phyloP scores from a whole-genome alignment of 2,329 filamentous ascomycete species.

The Chaetomium globosum region DNA sequence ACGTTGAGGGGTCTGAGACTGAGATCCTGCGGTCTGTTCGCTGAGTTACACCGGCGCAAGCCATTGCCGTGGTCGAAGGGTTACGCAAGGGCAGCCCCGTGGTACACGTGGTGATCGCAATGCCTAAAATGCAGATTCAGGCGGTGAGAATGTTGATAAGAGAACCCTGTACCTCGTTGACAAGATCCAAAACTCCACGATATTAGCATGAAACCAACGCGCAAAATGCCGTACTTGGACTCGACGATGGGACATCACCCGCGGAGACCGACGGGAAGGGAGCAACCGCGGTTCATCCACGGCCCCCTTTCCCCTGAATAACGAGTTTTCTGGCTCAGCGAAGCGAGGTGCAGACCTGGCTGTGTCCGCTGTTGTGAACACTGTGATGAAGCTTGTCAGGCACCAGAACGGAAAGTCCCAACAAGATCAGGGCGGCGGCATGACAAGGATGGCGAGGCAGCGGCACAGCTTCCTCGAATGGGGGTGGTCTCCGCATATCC shows the following conservation, averaged over 20 bases:
- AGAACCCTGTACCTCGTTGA: not conserved
- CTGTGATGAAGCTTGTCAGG: slow-evolving; percentile 2
- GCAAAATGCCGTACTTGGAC: not conserved
- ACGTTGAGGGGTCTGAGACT: slow-evolving; percentile 12
- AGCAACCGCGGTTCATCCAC: not conserved
- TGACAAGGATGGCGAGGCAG: slow-evolving; percentile 10
- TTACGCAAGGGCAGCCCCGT: slow-evolving; percentile 4
- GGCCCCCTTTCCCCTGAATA: not conserved
- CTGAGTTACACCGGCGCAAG: slow-evolving; percentile 18
- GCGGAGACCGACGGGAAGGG: not conserved
- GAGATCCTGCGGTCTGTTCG: slow-evolving; percentile 20
- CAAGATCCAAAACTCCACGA: not conserved
- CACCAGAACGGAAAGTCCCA: not conserved
- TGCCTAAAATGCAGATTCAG: not conserved
- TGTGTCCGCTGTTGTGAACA: not conserved
- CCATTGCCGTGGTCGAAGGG: slow-evolving; percentile 19
- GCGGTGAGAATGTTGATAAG: not conserved
- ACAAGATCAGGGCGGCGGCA: slow-evolving; percentile 1
- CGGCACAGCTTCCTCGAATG: slow-evolving; percentile 6
- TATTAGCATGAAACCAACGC: not conserved
- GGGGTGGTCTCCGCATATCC: not conserved
- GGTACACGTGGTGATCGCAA: slow-evolving; percentile 12
- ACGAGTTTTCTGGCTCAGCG: not conserved
- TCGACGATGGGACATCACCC: not conserved
- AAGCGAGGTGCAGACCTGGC: slow-evolving; percentile 1